Conservation (phyloP, 2,329 filamentous ascomycete genomes). For the Davidsoniella eucalypti region DNA sequence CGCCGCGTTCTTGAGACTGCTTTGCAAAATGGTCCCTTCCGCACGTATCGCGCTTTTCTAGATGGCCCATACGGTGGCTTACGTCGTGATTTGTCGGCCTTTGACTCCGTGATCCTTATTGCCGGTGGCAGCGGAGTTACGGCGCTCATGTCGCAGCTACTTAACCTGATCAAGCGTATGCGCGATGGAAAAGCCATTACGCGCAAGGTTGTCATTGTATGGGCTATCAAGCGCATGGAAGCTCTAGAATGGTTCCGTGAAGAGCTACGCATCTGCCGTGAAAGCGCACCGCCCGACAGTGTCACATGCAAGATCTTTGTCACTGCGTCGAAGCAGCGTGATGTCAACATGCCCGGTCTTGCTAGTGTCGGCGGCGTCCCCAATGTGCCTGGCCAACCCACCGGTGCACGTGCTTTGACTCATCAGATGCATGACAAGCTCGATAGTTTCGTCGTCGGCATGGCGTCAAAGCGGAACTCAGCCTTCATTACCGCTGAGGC, state of each 20-base stretch:
- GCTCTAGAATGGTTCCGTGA: slow-evolving; percentile 97
- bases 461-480: slow-evolving; percentile 75
- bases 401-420: slow-evolving; percentile 42
- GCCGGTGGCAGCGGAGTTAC: slow-evolving; percentile 92
- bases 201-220: slow-evolving; percentile 79
- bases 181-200: slow-evolving; percentile 88
- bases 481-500: slow-evolving; percentile 70
- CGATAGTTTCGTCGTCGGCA: slow-evolving; percentile 72
- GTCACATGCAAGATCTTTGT: slow-evolving; percentile 93
- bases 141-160: slow-evolving; percentile 74
- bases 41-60: slow-evolving; percentile 81
- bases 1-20: slow-evolving; percentile 68
- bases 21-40: slow-evolving; percentile 71
- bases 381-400: slow-evolving; percentile 16
- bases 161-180: slow-evolving; percentile 94
- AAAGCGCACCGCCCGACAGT: slow-evolving; percentile 72
- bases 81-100: slow-evolving; percentile 75
- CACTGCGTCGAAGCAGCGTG: slow-evolving; percentile 47
- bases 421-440: slow-evolving; percentile 71
- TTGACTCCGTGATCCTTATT: slow-evolving; percentile 84
- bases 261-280: slow-evolving; percentile 78
- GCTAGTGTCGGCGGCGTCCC: slow-evolving; percentile 16
- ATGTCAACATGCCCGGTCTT: slow-evolving; percentile 9
- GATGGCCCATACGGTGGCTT: slow-evolving; percentile 94
- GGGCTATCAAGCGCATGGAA: slow-evolving; percentile 79